Conservation (phyloP, 768 basidiomycete species). For the Tylopilus balloui region DNA sequence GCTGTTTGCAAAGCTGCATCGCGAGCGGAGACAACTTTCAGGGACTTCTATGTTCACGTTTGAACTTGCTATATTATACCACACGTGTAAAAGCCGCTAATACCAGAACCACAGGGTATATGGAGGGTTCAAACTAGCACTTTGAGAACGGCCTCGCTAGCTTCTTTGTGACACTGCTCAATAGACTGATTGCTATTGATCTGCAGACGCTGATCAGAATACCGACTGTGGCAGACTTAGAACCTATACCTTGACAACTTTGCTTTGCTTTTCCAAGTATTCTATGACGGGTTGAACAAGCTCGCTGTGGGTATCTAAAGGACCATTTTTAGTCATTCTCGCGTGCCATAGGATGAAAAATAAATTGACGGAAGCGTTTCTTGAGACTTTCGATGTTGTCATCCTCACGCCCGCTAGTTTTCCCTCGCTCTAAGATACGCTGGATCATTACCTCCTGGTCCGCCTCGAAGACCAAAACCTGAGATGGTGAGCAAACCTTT, state of each 20-base stretch:
- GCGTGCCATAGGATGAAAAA: background rate
- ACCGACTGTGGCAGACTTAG: background rate
- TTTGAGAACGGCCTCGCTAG: constrained; percentile 50
- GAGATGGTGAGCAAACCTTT: constrained; percentile 78
- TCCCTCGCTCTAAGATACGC: constrained; percentile 82
- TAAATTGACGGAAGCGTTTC: constrained; percentile 85
- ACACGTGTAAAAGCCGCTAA: background rate
- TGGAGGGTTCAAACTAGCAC: constrained; percentile 34
- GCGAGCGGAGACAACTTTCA: constrained; percentile 26
- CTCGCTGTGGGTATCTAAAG: constrained; percentile 72
- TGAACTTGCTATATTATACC: constrained; percentile 23
- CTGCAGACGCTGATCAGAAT: constrained; percentile 34
- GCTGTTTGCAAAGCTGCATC: constrained; percentile 45
- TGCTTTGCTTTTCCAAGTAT: constrained; percentile 60
- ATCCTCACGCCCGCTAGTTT: constrained; percentile 94
- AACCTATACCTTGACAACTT: constrained; percentile 68
- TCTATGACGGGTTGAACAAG: constrained; percentile 93
- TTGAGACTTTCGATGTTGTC: constrained; percentile 91
- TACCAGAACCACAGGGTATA: constrained; percentile 8
- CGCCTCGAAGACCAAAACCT: constrained; percentile 83
- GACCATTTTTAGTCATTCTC: background rate
- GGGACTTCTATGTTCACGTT: constrained; percentile 45
- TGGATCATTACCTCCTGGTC: constrained; percentile 83
- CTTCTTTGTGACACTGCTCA: constrained; percentile 65
- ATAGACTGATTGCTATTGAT: constrained; percentile 64